Evolutionary conservation across 1,284 basidiomycete genomes (phyloP).

Genomic region (Inonotus obliquus): DNA sequence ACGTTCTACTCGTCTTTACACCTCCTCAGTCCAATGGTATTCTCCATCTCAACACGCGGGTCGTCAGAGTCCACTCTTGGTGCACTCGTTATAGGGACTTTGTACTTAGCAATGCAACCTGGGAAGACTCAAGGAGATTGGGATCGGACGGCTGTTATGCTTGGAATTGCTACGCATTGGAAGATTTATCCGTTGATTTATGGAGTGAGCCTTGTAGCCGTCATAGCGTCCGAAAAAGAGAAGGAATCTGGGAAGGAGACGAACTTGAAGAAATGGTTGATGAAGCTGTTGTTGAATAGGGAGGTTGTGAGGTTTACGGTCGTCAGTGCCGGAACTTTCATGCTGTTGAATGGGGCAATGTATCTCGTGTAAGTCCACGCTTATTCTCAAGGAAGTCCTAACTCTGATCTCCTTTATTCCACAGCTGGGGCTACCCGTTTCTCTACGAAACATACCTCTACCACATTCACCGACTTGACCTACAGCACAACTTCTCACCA

Average conservation of each 20-base stretch:
- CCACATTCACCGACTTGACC: constrained; percentile 87
- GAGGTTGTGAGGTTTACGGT: constrained; percentile 64
- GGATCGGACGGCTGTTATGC: constrained; percentile 59
- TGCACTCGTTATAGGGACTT: constrained; percentile 70
- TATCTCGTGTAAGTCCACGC: constrained; percentile 72
- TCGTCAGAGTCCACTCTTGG: constrained; percentile 90
- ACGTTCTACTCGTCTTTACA: constrained; percentile 59
- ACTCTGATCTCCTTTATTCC: constrained; percentile 6
- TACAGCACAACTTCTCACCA: constrained; percentile 97
- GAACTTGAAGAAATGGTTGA: constrained; percentile 21
- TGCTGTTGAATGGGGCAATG: constrained; percentile 58
- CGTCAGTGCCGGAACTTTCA: constrained; percentile 67
- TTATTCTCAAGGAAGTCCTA: too few species aligned
- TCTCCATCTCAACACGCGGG: constrained; percentile 94
- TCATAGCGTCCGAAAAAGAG: constrained; percentile 41
- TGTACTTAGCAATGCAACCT: constrained; percentile 53
- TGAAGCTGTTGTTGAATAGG: constrained; percentile 47
- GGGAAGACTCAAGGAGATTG: constrained; percentile 33
- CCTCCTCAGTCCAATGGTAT: constrained; percentile 90
- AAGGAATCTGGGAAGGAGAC: constrained; percentile 13
- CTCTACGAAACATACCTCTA: constrained; percentile 92
- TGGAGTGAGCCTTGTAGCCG: constrained; percentile 69
- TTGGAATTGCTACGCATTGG: constrained; percentile 86
- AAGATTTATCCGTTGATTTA: constrained; percentile 97
- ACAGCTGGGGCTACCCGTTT: constrained; percentile 92